phyloP scores from a whole-genome alignment of 164 flowering plant genomes.

The Tinospora cordifolia region DNA sequence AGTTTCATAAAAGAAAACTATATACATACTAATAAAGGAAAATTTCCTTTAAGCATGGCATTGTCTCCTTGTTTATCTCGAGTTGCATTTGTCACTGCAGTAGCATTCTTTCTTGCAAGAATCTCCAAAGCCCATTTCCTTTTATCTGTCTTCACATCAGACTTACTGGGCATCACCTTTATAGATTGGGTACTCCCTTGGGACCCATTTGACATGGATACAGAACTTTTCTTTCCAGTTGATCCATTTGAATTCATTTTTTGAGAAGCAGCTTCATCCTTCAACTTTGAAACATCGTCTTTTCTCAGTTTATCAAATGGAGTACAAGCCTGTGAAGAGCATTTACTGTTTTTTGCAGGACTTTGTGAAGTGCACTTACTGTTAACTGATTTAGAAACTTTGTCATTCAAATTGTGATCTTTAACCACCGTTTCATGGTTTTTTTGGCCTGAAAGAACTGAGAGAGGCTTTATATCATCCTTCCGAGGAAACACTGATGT shows the following conservation, averaged over 20 bases:
- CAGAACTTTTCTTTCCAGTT: constrained; percentile 14
- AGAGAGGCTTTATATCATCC: constrained; percentile 69
- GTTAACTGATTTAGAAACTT: constrained; percentile 10
- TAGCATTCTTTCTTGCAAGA: constrained; percentile 77
- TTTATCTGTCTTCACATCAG: constrained; percentile 54
- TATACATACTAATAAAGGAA: constrained; percentile 62
- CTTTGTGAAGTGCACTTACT: constrained; percentile 9
- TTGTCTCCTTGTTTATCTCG: constrained; percentile 43
- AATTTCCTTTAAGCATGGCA: constrained; percentile 50
- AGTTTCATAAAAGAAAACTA: background rate
- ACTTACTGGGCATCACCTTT: constrained; percentile 34
- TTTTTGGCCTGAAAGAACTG: constrained; percentile 28
- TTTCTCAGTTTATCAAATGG: constrained; percentile 24
- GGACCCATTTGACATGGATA: constrained; percentile 26
- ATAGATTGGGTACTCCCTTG: constrained; percentile 17
- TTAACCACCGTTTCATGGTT: constrained; percentile 23
- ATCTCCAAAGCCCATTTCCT: constrained; percentile 91
- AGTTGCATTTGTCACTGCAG: constrained; percentile 19
- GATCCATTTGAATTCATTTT: constrained; percentile 20
- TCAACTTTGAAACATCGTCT: constrained; percentile 17
- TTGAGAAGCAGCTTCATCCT: constrained; percentile 20
- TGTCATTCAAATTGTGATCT: constrained; percentile 19
- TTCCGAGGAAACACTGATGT: constrained; percentile 80
- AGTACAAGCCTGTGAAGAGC: constrained; percentile 15
- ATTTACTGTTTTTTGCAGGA: constrained; percentile 14